Conservation (phyloP, 2,329 filamentous ascomycete species). For the Colletotrichum sp. region DNA sequence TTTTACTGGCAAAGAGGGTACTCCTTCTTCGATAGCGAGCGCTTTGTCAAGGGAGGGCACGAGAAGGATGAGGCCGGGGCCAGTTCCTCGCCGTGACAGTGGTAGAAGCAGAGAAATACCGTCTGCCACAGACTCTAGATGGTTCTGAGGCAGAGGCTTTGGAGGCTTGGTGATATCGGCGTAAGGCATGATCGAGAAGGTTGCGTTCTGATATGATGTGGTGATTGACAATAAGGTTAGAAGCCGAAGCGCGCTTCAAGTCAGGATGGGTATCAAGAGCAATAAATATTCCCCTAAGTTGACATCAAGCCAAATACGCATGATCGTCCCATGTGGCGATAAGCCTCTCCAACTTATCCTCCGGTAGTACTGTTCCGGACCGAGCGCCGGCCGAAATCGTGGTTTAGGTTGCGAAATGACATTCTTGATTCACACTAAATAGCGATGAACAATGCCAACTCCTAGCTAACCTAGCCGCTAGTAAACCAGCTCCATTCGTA, state of each 20-base stretch:
- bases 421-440: not conserved
- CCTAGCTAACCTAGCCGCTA: not conserved
- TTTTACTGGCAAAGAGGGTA: constrained; percentile 64
- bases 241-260: not conserved
- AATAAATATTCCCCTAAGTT: not conserved
- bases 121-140: not conserved
- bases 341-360: not conserved
- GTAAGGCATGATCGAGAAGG: not conserved
- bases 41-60: not conserved
- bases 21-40: constrained; percentile 29
- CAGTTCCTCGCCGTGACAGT: not conserved
- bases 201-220: not conserved
- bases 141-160: not conserved
- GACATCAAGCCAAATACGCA: not conserved
- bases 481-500: not conserved
- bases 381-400: not conserved
- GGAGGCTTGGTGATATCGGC: not conserved
- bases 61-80: not conserved
- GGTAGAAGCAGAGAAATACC: not conserved
- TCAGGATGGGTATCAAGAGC: not conserved
- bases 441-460: not conserved
- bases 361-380: rapidly evolving
- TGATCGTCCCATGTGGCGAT: not conserved
- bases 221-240: rapidly evolving
- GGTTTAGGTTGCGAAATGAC: not conserved